phyloP scores from a whole-genome alignment of 2,329 filamentous ascomycete genomes.

The Neopestalotiopsis rosae region DNA sequence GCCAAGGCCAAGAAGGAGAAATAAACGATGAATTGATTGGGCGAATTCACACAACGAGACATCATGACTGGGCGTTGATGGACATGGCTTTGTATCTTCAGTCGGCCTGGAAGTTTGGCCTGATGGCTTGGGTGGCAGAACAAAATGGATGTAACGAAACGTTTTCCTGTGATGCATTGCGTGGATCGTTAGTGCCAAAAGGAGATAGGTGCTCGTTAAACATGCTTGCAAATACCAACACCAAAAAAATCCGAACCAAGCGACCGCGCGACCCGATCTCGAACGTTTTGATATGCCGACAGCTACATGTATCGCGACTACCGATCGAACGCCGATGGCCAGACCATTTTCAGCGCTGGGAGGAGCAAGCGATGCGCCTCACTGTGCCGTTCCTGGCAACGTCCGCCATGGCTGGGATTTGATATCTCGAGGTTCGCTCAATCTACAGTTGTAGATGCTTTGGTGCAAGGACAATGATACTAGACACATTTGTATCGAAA shows the following conservation, averaged over 20 bases:
- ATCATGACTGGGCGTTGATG: conserved; percentile 2
- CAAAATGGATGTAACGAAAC: conserved; percentile 4
- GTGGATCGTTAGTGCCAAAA: not conserved
- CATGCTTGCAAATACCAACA: conserved; percentile 3
- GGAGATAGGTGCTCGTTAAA: conserved; percentile 3
- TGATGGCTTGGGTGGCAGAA: conserved; percentile 1
- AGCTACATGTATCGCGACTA: not conserved
- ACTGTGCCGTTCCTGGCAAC: not conserved
- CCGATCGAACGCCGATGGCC: not conserved
- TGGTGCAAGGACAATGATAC: not conserved
- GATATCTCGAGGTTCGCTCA: not conserved
- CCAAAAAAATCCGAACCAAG: not conserved
- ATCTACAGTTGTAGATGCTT: not conserved
- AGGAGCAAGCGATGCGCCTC: not conserved
- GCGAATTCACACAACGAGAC: conserved; percentile 2
- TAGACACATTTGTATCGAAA: not conserved
- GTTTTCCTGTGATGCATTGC: conserved; percentile 1
- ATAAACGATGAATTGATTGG: conserved; percentile 56
- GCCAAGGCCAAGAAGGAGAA: conserved; percentile 93
- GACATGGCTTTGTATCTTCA: conserved; percentile 3
- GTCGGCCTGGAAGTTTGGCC: conserved; percentile 1
- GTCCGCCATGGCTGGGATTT: not conserved
- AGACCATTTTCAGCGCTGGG: not conserved
- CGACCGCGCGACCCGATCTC: not conserved
- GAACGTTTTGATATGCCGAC: not conserved